A percentile compares a stretch with the other conserved stretches of the same genome.
Conservation (phyloP, 2,329 filamentous ascomycete genomes). For the Colletotrichum gigasporum region DNA sequence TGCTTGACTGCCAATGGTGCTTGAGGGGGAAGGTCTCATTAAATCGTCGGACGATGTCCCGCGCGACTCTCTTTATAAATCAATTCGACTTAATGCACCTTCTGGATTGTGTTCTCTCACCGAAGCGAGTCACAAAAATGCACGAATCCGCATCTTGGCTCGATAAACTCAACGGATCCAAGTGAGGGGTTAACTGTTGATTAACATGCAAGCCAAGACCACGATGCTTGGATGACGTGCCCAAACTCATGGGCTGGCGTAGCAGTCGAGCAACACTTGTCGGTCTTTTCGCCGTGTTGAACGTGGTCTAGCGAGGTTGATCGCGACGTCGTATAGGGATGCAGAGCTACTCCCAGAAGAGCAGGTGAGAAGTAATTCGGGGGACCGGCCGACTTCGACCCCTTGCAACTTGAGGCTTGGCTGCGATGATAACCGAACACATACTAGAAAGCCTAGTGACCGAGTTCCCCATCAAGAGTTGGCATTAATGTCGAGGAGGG, state of each 20-base stretch:
- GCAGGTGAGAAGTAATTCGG: conserved; percentile 19
- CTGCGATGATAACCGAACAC: conserved; percentile 5
- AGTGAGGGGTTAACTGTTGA: conserved; percentile 20
- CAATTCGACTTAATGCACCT: not conserved
- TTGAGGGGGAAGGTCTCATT: too few species aligned
- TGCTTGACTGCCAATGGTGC: not conserved
- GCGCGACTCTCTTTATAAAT: too few species aligned
- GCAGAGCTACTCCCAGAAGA: conserved; percentile 23
- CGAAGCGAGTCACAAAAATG: not conserved
- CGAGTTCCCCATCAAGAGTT: not conserved
- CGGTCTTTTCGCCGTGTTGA: not conserved
- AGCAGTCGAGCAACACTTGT: not conserved
- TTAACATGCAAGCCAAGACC: conserved; percentile 25
- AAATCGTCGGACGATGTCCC: too few species aligned
- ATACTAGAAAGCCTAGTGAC: not conserved
- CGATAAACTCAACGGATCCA: not conserved
- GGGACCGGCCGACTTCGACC: not conserved
- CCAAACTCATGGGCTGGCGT: not conserved
- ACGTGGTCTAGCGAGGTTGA: not conserved
- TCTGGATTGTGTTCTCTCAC: not conserved
- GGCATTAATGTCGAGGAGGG: too few species aligned
- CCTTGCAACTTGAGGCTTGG: not conserved
- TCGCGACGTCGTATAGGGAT: conserved; percentile 13
- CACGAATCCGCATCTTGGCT: not conserved
- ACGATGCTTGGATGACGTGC: conserved; percentile 15